A percentile compares a stretch with the other conserved stretches of the same genome.
Evolutionary conservation across 495 filamentous ascomycete genomes (phyloP).

Genomic region (Poronia punctata): DNA sequence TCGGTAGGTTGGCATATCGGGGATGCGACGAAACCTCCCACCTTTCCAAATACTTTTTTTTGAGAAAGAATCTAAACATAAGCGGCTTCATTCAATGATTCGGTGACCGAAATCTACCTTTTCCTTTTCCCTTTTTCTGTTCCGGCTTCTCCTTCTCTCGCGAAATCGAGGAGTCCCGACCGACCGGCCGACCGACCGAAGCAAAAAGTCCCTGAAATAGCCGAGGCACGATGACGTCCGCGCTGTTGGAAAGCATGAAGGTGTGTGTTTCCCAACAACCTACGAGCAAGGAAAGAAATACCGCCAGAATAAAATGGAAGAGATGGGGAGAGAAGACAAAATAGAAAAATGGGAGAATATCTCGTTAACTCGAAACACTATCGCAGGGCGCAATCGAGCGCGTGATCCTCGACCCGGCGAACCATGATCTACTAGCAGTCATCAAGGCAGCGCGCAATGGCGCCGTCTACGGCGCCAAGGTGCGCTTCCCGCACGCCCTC

Average conservation of each 20-base stretch:
- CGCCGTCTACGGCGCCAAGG: slow-evolving; percentile 92
- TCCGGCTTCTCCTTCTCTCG: too few relatives aligned
- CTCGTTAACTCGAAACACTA: not conserved
- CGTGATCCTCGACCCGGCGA: slow-evolving; percentile 71
- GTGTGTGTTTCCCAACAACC: slow-evolving; percentile 1
- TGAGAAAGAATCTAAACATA: too few relatives aligned
- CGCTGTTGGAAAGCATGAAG: slow-evolving; percentile 6
- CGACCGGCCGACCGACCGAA: too few relatives aligned
- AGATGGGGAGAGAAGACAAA: not conserved
- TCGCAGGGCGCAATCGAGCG: slow-evolving; percentile 49
- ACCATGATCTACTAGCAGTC: slow-evolving; percentile 74
- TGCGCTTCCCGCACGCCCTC: slow-evolving; percentile 95
- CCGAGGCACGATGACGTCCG: slow-evolving; percentile 14
- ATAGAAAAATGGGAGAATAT: not conserved
- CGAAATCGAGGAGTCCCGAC: too few relatives aligned
- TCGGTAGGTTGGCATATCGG: too few relatives aligned
- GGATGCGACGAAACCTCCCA: too few relatives aligned
- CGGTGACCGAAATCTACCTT: too few relatives aligned
- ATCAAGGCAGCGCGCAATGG: slow-evolving; percentile 93
- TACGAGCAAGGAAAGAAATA: not conserved
- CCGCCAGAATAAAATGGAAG: not conserved
- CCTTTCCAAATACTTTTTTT: too few relatives aligned
- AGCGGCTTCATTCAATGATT: too few relatives aligned
- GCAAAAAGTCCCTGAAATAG: slow-evolving; percentile 5
- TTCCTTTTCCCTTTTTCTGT: too few relatives aligned